These are phyloP conservation scores for Thermothielavioides terrestris DNA, from an alignment of 495 filamentous ascomycete genomes.

Conservation along the genomic window DNA sequence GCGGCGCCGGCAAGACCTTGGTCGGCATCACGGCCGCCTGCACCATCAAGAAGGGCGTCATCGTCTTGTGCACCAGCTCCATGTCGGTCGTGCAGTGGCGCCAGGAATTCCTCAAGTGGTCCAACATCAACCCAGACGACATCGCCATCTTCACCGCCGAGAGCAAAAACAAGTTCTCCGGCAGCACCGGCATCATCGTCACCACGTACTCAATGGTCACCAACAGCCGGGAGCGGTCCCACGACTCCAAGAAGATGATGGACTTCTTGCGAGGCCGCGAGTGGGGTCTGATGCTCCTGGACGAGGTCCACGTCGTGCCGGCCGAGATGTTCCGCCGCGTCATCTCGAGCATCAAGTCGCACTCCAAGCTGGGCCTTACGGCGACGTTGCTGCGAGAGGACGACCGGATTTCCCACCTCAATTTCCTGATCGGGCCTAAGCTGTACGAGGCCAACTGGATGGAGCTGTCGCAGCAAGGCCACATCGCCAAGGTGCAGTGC, in stretches of 20 bases:
- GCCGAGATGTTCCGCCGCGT: conserved; percentile 93
- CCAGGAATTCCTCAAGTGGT: conserved; percentile 94
- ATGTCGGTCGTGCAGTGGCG: conserved; percentile 99
- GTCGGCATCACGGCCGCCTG: conserved; percentile 96
- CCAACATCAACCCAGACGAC: conserved; percentile 88
- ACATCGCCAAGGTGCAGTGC: conserved; percentile 96
- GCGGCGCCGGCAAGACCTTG: conserved; percentile 93
- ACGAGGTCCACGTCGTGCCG: conserved; percentile 97
- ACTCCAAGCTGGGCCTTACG: conserved; percentile 94
- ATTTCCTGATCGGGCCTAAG: conserved; percentile 96
- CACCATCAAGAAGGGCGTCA: conserved; percentile 91
- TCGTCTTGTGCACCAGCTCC: conserved; percentile 90
- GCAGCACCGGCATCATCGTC: conserved; percentile 90
- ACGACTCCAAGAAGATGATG: conserved; percentile 97
- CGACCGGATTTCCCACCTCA: conserved; percentile 95
- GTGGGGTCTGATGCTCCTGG: conserved; percentile 96
- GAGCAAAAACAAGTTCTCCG: conserved; percentile 79
- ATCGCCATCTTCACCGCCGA: conserved; percentile 94
- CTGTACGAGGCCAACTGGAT: conserved; percentile 99
- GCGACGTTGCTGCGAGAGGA: conserved; percentile 93
- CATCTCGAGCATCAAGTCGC: conserved; percentile 81
- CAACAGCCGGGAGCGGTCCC: conserved; percentile 71
- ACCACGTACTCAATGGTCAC: conserved; percentile 99
- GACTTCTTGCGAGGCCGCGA: conserved; percentile 84
- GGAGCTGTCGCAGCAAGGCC: conserved; percentile 92